Percentiles rank a stretch among this genome's conserved stretches.
phyloP scores from a whole-genome alignment of 805 yeast species.

The Metschnikowia cubensis region DNA sequence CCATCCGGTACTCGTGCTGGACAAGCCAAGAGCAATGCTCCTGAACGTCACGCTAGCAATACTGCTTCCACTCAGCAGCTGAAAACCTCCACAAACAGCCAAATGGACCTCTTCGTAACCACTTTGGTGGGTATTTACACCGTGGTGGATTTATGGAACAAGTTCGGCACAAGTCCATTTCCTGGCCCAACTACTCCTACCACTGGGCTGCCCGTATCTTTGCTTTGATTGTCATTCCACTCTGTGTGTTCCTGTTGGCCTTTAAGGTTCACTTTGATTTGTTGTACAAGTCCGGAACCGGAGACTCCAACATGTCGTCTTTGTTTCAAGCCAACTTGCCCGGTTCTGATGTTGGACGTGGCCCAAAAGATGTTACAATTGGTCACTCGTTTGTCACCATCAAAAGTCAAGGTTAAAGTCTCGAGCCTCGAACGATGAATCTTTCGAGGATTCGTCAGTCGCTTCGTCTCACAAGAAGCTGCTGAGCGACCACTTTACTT shows the following conservation, averaged over 20 bases:
- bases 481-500: not conserved
- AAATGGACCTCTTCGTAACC: conserved; percentile 76
- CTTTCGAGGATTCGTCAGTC: not conserved
- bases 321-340: conserved; percentile 74
- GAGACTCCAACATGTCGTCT: conserved; percentile 75
- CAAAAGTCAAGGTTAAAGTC: conserved; percentile 26
- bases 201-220: conserved; percentile 69
- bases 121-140: conserved; percentile 87
- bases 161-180: conserved; percentile 60
- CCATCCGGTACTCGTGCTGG: no score
- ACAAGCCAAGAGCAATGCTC: not conserved
- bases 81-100: not conserved
- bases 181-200: conserved; percentile 45
- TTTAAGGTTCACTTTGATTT: conserved; percentile 76
- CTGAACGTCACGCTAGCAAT: not conserved
- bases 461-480: not conserved
- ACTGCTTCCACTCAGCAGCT: not conserved
- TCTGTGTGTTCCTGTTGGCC: conserved; percentile 54
- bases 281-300: conserved; percentile 73
- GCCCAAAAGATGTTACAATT: conserved; percentile 63
- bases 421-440: not conserved
- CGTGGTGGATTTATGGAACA: conserved; percentile 79
- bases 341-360: conserved; percentile 61
- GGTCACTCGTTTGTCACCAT: conserved; percentile 45
- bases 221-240: conserved; percentile 63